These are phyloP conservation scores for Litchi chinensis DNA, from an alignment of 345 rosid genomes.

Conservation along the genomic window DNA sequence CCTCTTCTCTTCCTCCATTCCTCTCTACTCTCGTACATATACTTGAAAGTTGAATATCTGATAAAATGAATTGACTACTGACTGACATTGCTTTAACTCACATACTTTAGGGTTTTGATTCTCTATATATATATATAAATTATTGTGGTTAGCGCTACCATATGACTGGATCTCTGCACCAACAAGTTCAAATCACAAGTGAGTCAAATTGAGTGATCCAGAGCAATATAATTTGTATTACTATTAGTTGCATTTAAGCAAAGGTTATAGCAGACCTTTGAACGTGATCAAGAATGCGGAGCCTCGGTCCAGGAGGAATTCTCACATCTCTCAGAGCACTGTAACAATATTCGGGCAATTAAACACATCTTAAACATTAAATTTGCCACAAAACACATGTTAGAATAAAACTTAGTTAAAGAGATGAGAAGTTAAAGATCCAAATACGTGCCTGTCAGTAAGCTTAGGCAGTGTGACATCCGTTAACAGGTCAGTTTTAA, in stretches of 20 bases:
- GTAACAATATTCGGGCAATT: slow-evolving; percentile 21
- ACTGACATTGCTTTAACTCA: background rate
- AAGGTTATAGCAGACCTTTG: slow-evolving; percentile 53
- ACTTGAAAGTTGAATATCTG: background rate
- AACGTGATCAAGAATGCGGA: slow-evolving; percentile 80
- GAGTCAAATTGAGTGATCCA: slow-evolving; percentile 10
- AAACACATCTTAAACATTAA: background rate
- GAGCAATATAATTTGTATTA: background rate
- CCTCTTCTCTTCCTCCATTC: background rate
- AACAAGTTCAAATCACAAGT: slow-evolving; percentile 3
- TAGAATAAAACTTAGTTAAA: background rate
- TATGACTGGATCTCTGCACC: slow-evolving; percentile 67
- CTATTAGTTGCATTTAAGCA: background rate
- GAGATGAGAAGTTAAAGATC: background rate
- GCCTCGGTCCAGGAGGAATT: slow-evolving; percentile 97
- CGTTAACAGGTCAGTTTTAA: slow-evolving; percentile 81
- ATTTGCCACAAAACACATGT: background rate
- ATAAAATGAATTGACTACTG: background rate
- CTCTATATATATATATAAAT: too few relatives aligned
- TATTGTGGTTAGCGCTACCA: too few relatives aligned
- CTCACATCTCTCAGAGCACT: slow-evolving; percentile 91
- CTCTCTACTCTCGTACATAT: background rate
- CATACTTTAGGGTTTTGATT: background rate
- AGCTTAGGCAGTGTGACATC: slow-evolving; percentile 85
- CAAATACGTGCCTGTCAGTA: slow-evolving; percentile 69